Evolutionary conservation across 805 yeast species (phyloP).

Genomic region (Candida easanensis): DNA sequence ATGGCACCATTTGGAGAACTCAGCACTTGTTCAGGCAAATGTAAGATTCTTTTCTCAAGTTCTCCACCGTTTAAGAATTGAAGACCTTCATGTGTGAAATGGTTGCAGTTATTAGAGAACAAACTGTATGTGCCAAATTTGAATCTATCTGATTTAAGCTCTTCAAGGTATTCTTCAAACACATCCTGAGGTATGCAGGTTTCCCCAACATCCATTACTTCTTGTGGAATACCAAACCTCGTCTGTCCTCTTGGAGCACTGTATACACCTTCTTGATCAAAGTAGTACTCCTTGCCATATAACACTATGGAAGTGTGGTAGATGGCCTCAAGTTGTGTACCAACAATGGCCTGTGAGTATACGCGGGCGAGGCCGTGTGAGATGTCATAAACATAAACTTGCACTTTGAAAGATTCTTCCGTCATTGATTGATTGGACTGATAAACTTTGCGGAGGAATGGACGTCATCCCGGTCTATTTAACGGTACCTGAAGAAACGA

Average conservation of each 20-base stretch:
- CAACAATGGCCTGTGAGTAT: conserved; percentile 49
- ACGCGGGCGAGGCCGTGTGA: conserved; percentile 58
- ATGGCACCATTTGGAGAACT: conserved; percentile 50
- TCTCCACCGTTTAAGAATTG: conserved; percentile 56
- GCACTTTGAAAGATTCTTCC: conserved; percentile 9
- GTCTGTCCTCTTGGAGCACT: conserved; percentile 46
- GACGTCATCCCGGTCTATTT: no score
- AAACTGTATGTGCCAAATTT: conserved; percentile 44
- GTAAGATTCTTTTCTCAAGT: conserved; percentile 50
- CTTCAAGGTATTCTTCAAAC: conserved; percentile 50
- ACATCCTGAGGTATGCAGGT: conserved; percentile 52
- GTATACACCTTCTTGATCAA: conserved; percentile 55
- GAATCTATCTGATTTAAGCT: conserved; percentile 43
- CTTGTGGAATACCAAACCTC: conserved; percentile 56
- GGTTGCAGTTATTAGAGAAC: conserved; percentile 65
- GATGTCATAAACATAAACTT: conserved; percentile 52
- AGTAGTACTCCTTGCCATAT: conserved; percentile 52
- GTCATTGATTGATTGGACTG: no score
- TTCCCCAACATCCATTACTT: conserved; percentile 50
- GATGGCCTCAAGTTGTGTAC: conserved; percentile 55
- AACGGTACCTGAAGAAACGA: no score
- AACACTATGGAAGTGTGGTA: conserved; percentile 64
- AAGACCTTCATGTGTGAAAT: conserved; percentile 55
- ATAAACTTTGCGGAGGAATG: no score
- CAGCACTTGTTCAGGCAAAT: conserved; percentile 51